These are phyloP conservation scores for Rhizopogon roseolus DNA, from an alignment of 768 basidiomycete species.

Conservation along the genomic window DNA sequence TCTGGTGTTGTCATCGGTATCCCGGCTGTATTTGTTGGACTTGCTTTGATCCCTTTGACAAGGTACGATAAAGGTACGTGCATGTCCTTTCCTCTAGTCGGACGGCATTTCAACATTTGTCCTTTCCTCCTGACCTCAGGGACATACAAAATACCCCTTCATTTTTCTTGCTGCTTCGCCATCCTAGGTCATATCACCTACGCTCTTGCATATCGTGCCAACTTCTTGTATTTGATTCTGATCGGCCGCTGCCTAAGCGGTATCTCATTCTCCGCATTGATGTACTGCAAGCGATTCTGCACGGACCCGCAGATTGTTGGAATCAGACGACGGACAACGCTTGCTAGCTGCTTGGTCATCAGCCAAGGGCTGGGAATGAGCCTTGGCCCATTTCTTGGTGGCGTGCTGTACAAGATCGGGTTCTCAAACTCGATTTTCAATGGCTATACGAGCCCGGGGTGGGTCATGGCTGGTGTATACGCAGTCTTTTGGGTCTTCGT, in stretches of 20 bases:
- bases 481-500: conserved; percentile 42
- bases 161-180: conserved; percentile 47
- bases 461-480: conserved; percentile 59
- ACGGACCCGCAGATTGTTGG: conserved; percentile 66
- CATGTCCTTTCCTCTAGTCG: not conserved
- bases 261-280: conserved; percentile 54
- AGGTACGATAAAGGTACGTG: conserved; percentile 51
- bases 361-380: conserved; percentile 61
- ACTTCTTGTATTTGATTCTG: conserved; percentile 65
- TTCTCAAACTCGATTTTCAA: conserved; percentile 58
- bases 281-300: conserved; percentile 69
- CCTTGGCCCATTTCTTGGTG: conserved; percentile 60
- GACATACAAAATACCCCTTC: conserved; percentile 48
- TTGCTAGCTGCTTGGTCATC: conserved; percentile 59
- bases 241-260: conserved; percentile 65
- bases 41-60: conserved; percentile 52
- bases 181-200: conserved; percentile 57
- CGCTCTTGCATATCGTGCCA: conserved; percentile 52
- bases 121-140: conserved; percentile 32
- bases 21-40: conserved; percentile 56
- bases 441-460: conserved; percentile 62
- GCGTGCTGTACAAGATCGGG: conserved; percentile 56
- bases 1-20: conserved; percentile 65
- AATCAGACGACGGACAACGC: conserved; percentile 54
- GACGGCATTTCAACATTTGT: not conserved